Conservation (phyloP, 2,329 filamentous ascomycete genomes). For the Penicillium fuscoglaucum region DNA sequence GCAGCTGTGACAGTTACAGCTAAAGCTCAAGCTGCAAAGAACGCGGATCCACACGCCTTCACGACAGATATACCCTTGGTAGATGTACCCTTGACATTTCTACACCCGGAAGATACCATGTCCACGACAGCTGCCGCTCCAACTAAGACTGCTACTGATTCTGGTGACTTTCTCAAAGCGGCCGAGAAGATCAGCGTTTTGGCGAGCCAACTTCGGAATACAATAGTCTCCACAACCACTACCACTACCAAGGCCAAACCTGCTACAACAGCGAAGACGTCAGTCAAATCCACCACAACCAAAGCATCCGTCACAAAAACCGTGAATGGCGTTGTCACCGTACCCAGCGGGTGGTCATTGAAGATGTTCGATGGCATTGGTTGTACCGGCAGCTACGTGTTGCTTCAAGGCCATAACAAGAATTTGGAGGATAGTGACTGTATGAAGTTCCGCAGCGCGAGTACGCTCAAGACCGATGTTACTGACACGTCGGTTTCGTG, state of each 20-base stretch:
- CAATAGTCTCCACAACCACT: neutral
- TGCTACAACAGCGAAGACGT: too few species aligned
- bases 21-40: neutral
- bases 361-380: neutral
- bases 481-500: neutral
- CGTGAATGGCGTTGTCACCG: neutral
- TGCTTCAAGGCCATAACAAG: slow-evolving; percentile 5
- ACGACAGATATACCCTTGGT: neutral
- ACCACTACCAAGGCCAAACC: too few species aligned
- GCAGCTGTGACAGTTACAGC: neutral
- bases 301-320: neutral
- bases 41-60: neutral
- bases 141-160: neutral
- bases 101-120: neutral
- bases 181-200: neutral
- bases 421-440: neutral
- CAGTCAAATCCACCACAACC: neutral
- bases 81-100: neutral
- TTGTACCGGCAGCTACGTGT: neutral
- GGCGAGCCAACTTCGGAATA: neutral
- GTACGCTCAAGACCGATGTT: neutral
- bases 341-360: neutral
- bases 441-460: neutral
- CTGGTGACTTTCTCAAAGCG: neutral
- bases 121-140: neutral